Percentiles rank a stretch among this genome's conserved stretches.
Evolutionary conservation across 1,284 basidiomycete genomes (phyloP).

Genomic region (Ceratobasidium sp.): DNA sequence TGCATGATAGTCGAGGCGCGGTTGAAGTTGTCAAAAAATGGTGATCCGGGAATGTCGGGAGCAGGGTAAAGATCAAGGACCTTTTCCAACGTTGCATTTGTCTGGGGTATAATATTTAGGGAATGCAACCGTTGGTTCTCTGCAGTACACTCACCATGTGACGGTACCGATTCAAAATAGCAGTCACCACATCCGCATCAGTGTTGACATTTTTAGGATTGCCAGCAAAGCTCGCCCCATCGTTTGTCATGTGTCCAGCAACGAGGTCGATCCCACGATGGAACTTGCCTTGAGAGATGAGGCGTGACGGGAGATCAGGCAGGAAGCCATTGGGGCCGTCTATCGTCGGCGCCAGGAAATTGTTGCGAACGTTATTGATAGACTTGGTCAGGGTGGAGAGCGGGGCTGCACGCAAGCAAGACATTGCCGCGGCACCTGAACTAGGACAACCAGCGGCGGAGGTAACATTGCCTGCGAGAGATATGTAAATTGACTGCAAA

Average conservation of each 20-base stretch:
- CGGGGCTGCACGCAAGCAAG: conserved; percentile 61
- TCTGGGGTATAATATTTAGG: conserved; percentile 52
- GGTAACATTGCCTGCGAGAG: conserved; percentile 55
- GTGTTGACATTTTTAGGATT: conserved; percentile 59
- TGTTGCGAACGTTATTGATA: conserved; percentile 58
- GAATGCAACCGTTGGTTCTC: not conserved
- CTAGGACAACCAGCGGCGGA: conserved; percentile 57
- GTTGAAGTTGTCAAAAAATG: conserved; percentile 61
- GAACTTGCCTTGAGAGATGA: conserved; percentile 60
- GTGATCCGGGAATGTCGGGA: conserved; percentile 56
- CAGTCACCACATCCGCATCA: conserved; percentile 59
- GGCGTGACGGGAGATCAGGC: conserved; percentile 54
- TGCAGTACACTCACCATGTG: conserved; percentile 56
- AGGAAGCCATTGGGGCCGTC: conserved; percentile 56
- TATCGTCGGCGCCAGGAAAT: conserved; percentile 58
- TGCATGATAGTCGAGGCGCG: conserved; percentile 61
- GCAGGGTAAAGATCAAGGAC: conserved; percentile 60
- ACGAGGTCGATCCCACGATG: conserved; percentile 58
- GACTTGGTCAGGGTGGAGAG: conserved; percentile 49
- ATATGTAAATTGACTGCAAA: not conserved
- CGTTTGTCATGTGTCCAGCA: conserved; percentile 63
- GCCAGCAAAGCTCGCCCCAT: conserved; percentile 61
- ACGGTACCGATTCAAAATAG: conserved; percentile 59
- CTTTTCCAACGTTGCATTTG: conserved; percentile 58
- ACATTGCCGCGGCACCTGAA: conserved; percentile 54